These are phyloP conservation scores for Coemansia sp. DNA, from an alignment of 192 early-diverging fungal species.

Conservation along the genomic window DNA sequence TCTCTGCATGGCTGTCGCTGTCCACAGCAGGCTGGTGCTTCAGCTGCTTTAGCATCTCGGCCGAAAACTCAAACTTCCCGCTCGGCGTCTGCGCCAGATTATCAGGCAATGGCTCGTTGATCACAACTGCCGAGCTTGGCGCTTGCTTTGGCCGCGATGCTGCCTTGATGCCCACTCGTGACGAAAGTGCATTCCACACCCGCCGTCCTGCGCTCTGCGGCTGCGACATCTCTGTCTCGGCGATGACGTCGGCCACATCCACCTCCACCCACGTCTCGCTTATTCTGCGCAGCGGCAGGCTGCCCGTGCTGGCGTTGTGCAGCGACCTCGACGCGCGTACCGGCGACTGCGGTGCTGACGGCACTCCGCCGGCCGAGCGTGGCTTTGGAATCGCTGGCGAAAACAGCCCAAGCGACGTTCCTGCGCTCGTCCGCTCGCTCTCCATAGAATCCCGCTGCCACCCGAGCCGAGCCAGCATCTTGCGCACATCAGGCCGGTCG, in stretches of 20 bases:
- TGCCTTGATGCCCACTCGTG: background rate
- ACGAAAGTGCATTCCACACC: conserved; percentile 15
- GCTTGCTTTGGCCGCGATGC: background rate
- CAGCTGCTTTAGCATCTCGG: conserved; percentile 34
- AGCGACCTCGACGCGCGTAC: background rate
- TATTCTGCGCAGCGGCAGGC: conserved; percentile 2
- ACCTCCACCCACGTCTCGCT: background rate
- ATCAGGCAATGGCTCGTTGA: conserved; percentile 44
- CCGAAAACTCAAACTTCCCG: conserved; percentile 41
- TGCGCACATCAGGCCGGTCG: conserved; percentile 14
- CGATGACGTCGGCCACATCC: background rate
- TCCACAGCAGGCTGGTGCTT: background rate
- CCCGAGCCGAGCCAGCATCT: conserved; percentile 23
- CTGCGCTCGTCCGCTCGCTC: background rate
- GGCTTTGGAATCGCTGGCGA: background rate
- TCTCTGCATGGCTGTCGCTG: background rate
- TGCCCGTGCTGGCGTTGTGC: conserved; percentile 1
- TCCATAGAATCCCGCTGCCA: conserved; percentile 6
- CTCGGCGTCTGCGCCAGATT: conserved; percentile 22
- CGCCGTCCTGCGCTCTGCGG: conserved; percentile 16
- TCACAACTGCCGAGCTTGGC: conserved; percentile 6
- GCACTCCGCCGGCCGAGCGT: background rate
- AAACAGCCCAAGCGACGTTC: conserved; percentile 6
- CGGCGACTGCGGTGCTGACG: conserved; percentile 3
- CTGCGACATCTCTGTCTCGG: background rate